Base-by-base conservation (phyloP, 2,329 filamentous ascomycete species). In the Dothiorella sarmentorum region DNA sequence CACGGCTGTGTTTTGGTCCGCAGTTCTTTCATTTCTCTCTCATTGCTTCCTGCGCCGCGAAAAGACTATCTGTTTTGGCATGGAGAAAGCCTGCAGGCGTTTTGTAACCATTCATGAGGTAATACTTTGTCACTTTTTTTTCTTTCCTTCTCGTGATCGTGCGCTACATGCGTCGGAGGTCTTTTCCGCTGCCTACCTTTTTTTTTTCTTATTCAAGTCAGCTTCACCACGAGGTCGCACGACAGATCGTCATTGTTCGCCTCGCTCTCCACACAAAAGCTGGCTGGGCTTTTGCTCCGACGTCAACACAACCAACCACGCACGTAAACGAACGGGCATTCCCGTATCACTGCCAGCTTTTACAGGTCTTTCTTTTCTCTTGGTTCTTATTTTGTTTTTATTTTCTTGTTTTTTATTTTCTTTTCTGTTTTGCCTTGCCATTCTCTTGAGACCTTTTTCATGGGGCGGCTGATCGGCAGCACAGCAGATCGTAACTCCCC, bases 281-380 rank as follows among this genome's bases (percentile, higher is more conserved):
- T 38, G n/a, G n/a, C n/a, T n/a, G n/a, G n/a, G n/a, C n/a, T n/a
- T n/a, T n/a, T n/a, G 26, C 22, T 38, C 49, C 49, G 49, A 53
- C 35, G 49, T 53, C 49, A 53, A n/a, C 24, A 24, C 29, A 53
- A 53, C 35, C n/a, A n/a, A n/a, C n/a, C n/a, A n/a, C n/a, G n/a
- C n/a, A n/a, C n/a, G n/a, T n/a, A n/a, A n/a, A n/a, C n/a, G n/a
- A n/a, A 40, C 24, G 35, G 49, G 49, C 17, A 22, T 40, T 53
- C 40, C 35, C 35, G 35, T 20, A n/a, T 43, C 24, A 35, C 40
- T 56, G 37, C 53, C 13, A 56, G 40, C 38, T 26, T 37, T n/a
- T 17, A 10, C 40, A 13, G 40, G 29, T 45, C 26, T 56, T 37
- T 29, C 42, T 37, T 10, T 38, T 27, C 7, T n/a, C 22, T 31